Base-by-base conservation (phyloP, 2,329 filamentous ascomycete genomes). In the Aspergillus tanneri region DNA sequence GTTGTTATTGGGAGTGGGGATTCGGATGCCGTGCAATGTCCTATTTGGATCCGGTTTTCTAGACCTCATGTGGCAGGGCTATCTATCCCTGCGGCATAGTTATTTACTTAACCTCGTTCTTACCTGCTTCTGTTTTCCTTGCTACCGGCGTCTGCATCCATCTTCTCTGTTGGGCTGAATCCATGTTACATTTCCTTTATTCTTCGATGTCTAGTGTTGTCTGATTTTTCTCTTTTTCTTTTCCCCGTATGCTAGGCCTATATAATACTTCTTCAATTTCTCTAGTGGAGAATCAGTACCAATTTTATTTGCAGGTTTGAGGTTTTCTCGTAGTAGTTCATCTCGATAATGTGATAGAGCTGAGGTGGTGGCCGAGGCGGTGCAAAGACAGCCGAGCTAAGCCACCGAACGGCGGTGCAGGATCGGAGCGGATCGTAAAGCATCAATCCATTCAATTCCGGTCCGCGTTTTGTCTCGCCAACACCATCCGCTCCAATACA, bases 371-470 rank as follows among this genome's bases (percentile, higher is more conserved):
- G 8, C 27, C n/a, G 24, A 23, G 54, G 54, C 55, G 53, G 53
- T 55, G 49, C 46, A 41, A 47, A 10, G 24, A 22, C 30, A 43
- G 35, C 49, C 38, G 45, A 52, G 52, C 50, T 54, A 37, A 56
- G 41, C 60, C 63, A 64, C 65, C 56, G 56, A 57, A 58, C 57
- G 57, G 57, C 56, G 54, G 56, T 59, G 54, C 62, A 61, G 57
- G 54, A 63, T 70, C 67, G 68, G 67, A 64, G 61, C 65, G 58
- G 64, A 67, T 66, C 65, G 65, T 66, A 69, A 66, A 66, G 58
- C 60, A 63, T 63, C 62, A 52, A 60, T 56, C 54, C 57, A n/a
- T n/a, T n/a, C 55, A 64, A 58, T 59, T 59, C 63, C 56, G 57
- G 51, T 61, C 57, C 57, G 57, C 54, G 52, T 58, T 62, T 65